These are phyloP conservation scores for Monosporascus sp. DNA, from an alignment of 2,329 filamentous ascomycete genomes.

Conservation along the genomic window DNA sequence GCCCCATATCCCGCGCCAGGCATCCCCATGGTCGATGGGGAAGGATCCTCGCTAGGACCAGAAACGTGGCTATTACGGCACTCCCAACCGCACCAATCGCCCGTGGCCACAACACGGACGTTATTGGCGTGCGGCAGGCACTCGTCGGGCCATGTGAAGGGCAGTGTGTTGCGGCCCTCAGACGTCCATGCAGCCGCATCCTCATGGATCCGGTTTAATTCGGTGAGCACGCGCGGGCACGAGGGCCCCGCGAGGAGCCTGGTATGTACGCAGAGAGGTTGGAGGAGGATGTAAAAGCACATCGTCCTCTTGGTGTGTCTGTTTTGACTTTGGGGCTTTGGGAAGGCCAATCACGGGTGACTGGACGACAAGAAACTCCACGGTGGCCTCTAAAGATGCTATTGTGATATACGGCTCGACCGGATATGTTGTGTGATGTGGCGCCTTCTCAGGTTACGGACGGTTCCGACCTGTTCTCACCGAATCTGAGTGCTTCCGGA, in stretches of 20 bases:
- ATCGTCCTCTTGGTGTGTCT: conserved; percentile 6
- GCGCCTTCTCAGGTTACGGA: background rate
- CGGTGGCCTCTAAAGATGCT: background rate
- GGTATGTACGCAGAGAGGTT: conserved; percentile 17
- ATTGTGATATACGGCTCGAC: background rate
- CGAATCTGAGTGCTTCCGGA: no score
- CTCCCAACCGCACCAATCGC: conserved; percentile 24
- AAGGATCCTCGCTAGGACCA: background rate
- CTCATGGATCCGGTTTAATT: conserved; percentile 17
- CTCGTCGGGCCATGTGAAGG: conserved; percentile 14
- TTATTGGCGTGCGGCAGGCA: conserved; percentile 16
- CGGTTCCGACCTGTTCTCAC: no score
- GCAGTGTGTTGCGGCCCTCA: conserved; percentile 4
- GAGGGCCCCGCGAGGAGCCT: conserved; percentile 16
- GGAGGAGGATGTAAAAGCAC: conserved; percentile 19
- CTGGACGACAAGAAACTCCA: background rate
- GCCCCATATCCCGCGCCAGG: conserved; percentile 14
- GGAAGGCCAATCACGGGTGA: background rate
- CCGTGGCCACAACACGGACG: conserved; percentile 8
- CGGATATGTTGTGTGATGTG: background rate
- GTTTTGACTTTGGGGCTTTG: background rate
- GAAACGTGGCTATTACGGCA: conserved; percentile 16
- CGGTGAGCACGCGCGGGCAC: conserved; percentile 11
- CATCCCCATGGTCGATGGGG: conserved; percentile 9
- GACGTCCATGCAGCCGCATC: conserved; percentile 10